A percentile compares a stretch with the other conserved stretches of the same genome.
These are phyloP conservation scores for Penicillium cataractarum DNA, from an alignment of 495 filamentous ascomycete species.

Conservation along the genomic window DNA sequence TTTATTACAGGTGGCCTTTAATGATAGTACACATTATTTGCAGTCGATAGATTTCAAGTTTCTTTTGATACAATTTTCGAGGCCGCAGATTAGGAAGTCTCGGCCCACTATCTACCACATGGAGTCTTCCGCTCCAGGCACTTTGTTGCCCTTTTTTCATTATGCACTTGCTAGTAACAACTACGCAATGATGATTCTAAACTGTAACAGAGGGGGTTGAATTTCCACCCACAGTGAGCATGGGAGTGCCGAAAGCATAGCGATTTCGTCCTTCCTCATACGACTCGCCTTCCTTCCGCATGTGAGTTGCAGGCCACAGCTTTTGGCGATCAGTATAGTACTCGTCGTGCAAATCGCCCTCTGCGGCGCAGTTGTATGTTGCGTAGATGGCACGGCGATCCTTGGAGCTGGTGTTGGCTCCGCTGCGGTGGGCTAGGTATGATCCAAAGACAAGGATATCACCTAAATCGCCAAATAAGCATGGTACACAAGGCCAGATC, in stretches of 20 bases:
- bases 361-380: constrained; percentile 47
- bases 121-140: not conserved
- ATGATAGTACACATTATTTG: not conserved
- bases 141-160: not conserved
- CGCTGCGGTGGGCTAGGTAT: constrained; percentile 50
- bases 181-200: not conserved
- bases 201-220: constrained; percentile 15
- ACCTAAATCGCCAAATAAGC: constrained; percentile 23
- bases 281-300: constrained; percentile 40
- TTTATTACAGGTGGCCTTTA: no score
- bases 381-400: constrained; percentile 49
- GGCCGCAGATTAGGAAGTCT: not conserved
- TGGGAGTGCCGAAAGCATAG: constrained; percentile 47
- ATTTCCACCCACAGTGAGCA: constrained; percentile 43
- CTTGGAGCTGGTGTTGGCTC: constrained; percentile 41
- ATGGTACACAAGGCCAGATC: not conserved
- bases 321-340: constrained; percentile 49
- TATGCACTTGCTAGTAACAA: not conserved
- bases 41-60: not conserved
- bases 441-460: constrained; percentile 50
- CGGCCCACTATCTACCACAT: not conserved
- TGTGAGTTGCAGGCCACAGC: constrained; percentile 48
- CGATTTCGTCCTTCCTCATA: constrained; percentile 44
- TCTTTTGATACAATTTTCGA: not conserved
- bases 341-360: constrained; percentile 46